Evolutionary conservation across 768 basidiomycete genomes (phyloP), one percentile per base, ranked within the genome.

Genomic region (Hygrocybe punicea): DNA sequence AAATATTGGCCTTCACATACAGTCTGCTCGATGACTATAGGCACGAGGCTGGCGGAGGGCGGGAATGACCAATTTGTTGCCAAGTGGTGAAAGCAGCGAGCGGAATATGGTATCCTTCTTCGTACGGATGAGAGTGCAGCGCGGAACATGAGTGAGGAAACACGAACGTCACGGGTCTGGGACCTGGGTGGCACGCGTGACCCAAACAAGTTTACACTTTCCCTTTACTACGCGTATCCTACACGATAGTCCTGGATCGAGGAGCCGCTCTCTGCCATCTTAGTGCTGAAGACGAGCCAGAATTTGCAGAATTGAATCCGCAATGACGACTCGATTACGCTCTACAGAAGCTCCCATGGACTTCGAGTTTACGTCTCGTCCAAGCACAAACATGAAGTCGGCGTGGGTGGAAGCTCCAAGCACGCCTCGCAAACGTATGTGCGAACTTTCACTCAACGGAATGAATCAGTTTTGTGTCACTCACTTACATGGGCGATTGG

Each of bases 21-120:
- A 21, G 93, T 94, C 71, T 94, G 93, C 66, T 96, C 93, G 60
- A 96, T 90, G 55, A 96, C 93, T 45, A 94, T 94, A 35, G 93
- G 93, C 19, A 96, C 91, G 50, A 96, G 80, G 70, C 80, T 83
- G 25, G 81, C 78, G 24, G 81, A 74, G 5, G 81, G 81, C 16
- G 79, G 59, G 13, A 73, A 60, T 61, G 75, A 51, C 71, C 67
- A 70, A 77, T 51, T 74, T 73, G 13, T 76, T 72, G 82, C 74
- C 24, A 83, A 65, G 19, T 85, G 83, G 59, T 86, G 84, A 63
- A 84, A 83, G 44, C 68, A 67, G 62, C 84, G 80, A 61, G 64
- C 70, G 55, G 34, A 56, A 53, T 57, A 45, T 53, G 24, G 57
- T 47, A 59, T 60, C 46, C 58, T 55, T 16, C 59, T 57, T 45